Evolutionary conservation across 257 asterid species (phyloP).

Genomic region (Fraxinus anomala): DNA sequence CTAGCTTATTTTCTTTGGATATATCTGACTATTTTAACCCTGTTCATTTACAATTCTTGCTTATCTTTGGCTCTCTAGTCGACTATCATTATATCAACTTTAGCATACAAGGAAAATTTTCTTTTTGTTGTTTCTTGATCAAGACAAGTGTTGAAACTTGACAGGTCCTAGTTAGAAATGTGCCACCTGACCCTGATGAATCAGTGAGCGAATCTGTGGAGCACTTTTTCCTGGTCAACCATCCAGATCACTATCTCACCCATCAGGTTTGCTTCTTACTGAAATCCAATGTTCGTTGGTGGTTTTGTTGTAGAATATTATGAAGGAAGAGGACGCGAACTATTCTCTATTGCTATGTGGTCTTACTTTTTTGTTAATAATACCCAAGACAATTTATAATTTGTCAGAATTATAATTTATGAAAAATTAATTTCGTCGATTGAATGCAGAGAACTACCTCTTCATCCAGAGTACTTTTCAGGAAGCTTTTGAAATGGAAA

Average conservation of each 20-base stretch:
- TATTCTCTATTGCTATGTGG: conserved; percentile 19
- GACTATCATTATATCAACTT: neutral
- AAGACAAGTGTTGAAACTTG: conserved; percentile 20
- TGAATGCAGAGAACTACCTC: neutral
- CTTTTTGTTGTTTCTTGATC: conserved; percentile 16
- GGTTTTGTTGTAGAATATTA: conserved; percentile 5
- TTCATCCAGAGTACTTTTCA: neutral
- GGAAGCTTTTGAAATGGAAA: neutral
- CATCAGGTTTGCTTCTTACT: conserved; percentile 62
- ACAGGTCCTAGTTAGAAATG: conserved; percentile 86
- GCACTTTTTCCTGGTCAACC: conserved; percentile 96
- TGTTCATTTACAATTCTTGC: conserved; percentile 7
- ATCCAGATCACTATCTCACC: conserved; percentile 81
- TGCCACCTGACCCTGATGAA: conserved; percentile 91
- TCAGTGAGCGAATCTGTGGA: conserved; percentile 80
- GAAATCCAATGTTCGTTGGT: conserved; percentile 8
- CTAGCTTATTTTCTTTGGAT: conserved; percentile 9
- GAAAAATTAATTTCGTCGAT: neutral
- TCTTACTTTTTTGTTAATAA: neutral
- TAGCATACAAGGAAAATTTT: conserved; percentile 1
- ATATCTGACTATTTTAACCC: neutral
- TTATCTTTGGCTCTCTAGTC: neutral
- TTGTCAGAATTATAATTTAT: neutral
- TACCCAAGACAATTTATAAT: neutral
- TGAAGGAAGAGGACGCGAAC: neutral